phyloP scores from a whole-genome alignment of 2,329 filamentous ascomycete genomes.

The Colletotrichum somersetense region DNA sequence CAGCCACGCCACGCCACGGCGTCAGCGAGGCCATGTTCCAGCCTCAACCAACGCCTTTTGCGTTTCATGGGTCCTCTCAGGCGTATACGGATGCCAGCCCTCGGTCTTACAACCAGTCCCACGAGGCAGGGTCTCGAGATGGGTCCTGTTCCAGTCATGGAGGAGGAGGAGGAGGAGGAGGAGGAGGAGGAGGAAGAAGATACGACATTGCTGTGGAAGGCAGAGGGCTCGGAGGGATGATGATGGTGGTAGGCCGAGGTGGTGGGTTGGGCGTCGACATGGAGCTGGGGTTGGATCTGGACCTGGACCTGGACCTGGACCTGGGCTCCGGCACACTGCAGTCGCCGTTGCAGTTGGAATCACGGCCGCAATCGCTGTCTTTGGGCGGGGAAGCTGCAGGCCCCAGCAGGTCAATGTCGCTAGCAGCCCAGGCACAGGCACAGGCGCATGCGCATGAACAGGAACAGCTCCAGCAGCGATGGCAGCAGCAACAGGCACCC shows the following conservation, averaged over 20 bases:
- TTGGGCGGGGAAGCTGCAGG: constrained; percentile 28
- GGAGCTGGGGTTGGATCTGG: neutral
- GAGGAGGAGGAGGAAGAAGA: neutral
- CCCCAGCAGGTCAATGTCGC: neutral
- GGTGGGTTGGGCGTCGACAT: constrained; percentile 16
- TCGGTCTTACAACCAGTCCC: constrained; percentile 3
- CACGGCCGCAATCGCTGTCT: constrained; percentile 23
- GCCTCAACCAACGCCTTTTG: constrained; percentile 64
- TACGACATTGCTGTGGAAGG: constrained; percentile 2
- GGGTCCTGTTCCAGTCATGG: neutral
- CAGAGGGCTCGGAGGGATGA: constrained; percentile 1
- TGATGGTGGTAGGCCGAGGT: neutral
- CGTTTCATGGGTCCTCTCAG: constrained; percentile 49
- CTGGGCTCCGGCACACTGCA: constrained; percentile 2
- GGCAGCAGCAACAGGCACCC: constrained; percentile 5
- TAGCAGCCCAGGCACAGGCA: constrained; percentile 32
- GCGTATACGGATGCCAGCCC: neutral
- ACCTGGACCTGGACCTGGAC: neutral
- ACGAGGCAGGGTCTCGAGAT: neutral
- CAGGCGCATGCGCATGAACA: constrained; percentile 27
- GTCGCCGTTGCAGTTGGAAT: constrained; percentile 37
- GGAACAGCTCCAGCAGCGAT: constrained; percentile 1
- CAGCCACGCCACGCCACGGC: neutral
- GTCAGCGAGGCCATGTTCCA: constrained; percentile 62
- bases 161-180: neutral